Base-by-base conservation (phyloP, 2,329 filamentous ascomycete genomes). In the Fusarium staphyleae region DNA sequence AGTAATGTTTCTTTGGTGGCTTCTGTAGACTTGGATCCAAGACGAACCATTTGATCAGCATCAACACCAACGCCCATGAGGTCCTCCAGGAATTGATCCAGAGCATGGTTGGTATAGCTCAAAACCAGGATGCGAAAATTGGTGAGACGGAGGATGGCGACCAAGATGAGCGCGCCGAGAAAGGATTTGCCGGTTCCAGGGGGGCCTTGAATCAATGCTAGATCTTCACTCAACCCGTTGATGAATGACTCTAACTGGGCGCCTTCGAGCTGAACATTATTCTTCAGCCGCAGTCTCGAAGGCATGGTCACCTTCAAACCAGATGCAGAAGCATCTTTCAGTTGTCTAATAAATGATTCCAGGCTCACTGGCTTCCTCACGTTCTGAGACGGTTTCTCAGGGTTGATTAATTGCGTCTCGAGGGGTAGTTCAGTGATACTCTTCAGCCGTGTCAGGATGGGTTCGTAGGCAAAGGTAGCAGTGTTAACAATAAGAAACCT, bases 101-200 rank as follows among this genome's bases (percentile, higher is more conserved):
- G 70, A 0, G 86, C 85, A 58, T 89, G 87, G 45, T 90, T 88
- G 0, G 87, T 91, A 51, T 85, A 91, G 19, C 82, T 85, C 2
- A 89, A 69, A 0, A 92, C 81, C 0, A 93, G 74, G 0, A 91
- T 81, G 0, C 69, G 81, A 22, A 81, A 74, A 0, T 60, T 15
- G 0, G 81, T 84, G 5, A 76, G 63, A 1, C 81, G 67, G 15
- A 85, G 71, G 0, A 92, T 66, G 0, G 77, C 69, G 45, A 86
- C 85, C 0, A 83, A 81, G 1, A 87, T 74, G 2, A 88, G 72
- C 0, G 87, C 84, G 0, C 89, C 89, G 3, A 90, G 81, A 56
- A 90, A 90, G 0, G 87, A 90, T 60, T 93, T 93, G 1, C 89
- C 89, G 0, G 88, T 92, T 0, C 87, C 88, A 60, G 89, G 89